These are phyloP conservation scores for Blastobotrys raffinosifermentans DNA, from an alignment of 1,139 yeast species.

Conservation along the genomic window DNA sequence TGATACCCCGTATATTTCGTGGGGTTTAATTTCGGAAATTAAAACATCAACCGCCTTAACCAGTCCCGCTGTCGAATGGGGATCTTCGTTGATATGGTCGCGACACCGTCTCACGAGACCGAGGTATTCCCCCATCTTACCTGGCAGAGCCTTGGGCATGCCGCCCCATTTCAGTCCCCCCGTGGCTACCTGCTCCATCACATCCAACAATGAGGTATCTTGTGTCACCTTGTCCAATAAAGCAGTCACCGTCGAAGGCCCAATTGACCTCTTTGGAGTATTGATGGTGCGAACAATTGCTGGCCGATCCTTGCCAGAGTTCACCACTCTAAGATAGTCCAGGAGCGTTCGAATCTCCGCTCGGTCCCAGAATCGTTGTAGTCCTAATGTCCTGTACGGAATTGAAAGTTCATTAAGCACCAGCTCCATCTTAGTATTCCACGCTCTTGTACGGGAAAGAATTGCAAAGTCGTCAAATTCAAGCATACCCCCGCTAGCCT, in stretches of 20 bases:
- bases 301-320: constrained; percentile 50
- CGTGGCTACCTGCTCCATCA: constrained; percentile 8
- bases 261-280: constrained; percentile 67
- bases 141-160: constrained; percentile 1
- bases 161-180: constrained; percentile 4
- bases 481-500: constrained; percentile 27
- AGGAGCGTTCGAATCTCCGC: constrained; percentile 59
- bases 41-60: too few species aligned
- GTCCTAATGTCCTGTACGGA: constrained; percentile 64
- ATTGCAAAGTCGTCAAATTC: constrained; percentile 59
- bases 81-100: constrained; percentile 10
- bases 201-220: constrained; percentile 7
- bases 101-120: constrained; percentile 33
- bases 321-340: constrained; percentile 57
- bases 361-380: constrained; percentile 74
- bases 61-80: constrained; percentile 4
- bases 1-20: too few species aligned
- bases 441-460: constrained; percentile 56
- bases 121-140: constrained; percentile 30
- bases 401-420: constrained; percentile 49
- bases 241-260: constrained; percentile 45
- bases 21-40: too few species aligned
- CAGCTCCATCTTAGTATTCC: constrained; percentile 56
- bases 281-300: constrained; percentile 56
- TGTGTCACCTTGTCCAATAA: constrained; percentile 8